Percentiles rank a stretch among this genome's conserved stretches.
These are phyloP conservation scores for Yamadazyma buinensis DNA, from an alignment of 1,139 yeast genomes.

Conservation along the genomic window DNA sequence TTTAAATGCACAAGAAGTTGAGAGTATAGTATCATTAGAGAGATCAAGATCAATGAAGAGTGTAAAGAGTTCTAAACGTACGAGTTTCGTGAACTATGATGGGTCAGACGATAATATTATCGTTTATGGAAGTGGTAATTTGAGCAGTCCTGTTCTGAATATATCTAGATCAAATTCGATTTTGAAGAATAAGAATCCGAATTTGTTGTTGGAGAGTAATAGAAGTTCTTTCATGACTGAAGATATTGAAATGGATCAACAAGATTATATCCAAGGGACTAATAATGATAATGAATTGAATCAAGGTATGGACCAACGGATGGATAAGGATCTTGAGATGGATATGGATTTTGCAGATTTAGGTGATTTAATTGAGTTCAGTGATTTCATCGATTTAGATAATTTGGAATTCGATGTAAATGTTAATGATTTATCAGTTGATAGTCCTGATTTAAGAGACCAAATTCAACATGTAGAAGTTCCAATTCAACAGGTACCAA, in stretches of 20 bases:
- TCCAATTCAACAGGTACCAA: neutral
- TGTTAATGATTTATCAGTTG: neutral
- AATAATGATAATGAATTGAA: neutral
- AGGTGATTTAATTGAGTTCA: slow-evolving; percentile 52
- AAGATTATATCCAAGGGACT: neutral
- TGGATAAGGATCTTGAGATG: neutral
- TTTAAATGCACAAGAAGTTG: slow-evolving; percentile 63
- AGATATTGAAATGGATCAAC: slow-evolving; percentile 3
- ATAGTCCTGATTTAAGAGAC: neutral
- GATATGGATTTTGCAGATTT: slow-evolving; percentile 18
- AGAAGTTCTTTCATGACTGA: slow-evolving; percentile 7
- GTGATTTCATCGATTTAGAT: slow-evolving; percentile 63
- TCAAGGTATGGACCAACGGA: no score
- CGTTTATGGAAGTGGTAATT: slow-evolving; percentile 14
- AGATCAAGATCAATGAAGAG: slow-evolving; percentile 62
- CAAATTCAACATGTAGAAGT: neutral
- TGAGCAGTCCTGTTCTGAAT: slow-evolving; percentile 14
- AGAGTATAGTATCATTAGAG: slow-evolving; percentile 69
- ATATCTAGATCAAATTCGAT: slow-evolving; percentile 44
- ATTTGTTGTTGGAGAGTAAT: neutral
- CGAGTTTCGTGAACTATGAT: slow-evolving; percentile 43
- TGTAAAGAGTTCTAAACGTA: slow-evolving; percentile 36
- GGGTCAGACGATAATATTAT: slow-evolving; percentile 47
- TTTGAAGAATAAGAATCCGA: slow-evolving; percentile 31
- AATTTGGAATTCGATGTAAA: slow-evolving; percentile 19